Percentiles rank a stretch among this genome's conserved stretches.
phyloP scores from a whole-genome alignment of 306 rosid species.

The Ormosia semicastrata region DNA sequence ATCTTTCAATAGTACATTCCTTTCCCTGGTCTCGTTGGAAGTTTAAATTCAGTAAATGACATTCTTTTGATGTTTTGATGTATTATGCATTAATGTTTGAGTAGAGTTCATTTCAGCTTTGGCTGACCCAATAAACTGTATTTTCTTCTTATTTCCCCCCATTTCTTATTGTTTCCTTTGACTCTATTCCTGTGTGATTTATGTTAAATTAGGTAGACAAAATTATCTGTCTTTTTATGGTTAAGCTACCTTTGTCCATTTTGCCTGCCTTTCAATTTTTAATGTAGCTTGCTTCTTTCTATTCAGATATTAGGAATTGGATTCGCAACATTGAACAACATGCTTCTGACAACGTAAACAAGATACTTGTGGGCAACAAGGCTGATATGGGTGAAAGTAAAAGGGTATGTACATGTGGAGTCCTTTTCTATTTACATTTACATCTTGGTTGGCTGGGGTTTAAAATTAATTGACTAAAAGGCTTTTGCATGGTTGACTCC shows the following conservation, averaged over 20 bases:
- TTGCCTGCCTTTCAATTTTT: conserved; percentile 7
- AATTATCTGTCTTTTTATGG: neutral
- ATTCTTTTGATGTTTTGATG: conserved; percentile 15
- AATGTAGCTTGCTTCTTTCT: conserved; percentile 13
- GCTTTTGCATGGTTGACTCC: neutral
- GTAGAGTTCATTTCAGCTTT: conserved; percentile 2
- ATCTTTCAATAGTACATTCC: conserved; percentile 66
- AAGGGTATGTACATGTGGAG: conserved; percentile 50
- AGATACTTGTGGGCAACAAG: conserved; percentile 82
- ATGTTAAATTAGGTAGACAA: neutral
- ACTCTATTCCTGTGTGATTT: neutral
- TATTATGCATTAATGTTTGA: conserved; percentile 3
- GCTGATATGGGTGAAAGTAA: conserved; percentile 92
- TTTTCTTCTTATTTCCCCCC: neutral
- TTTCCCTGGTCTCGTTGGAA: conserved; percentile 32
- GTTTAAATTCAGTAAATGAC: conserved; percentile 3
- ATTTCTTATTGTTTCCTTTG: neutral
- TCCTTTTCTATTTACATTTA: neutral
- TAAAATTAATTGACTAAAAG: neutral
- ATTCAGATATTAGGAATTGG: conserved; percentile 81
- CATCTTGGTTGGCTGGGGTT: conserved; percentile 15
- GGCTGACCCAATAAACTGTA: neutral
- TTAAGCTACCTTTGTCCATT: neutral
- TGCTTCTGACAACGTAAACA: conserved; percentile 81
- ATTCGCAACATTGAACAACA: conserved; percentile 86